Base-by-base conservation (phyloP, 179 eudicot species). In the Heliamphora pulchella region DNA sequence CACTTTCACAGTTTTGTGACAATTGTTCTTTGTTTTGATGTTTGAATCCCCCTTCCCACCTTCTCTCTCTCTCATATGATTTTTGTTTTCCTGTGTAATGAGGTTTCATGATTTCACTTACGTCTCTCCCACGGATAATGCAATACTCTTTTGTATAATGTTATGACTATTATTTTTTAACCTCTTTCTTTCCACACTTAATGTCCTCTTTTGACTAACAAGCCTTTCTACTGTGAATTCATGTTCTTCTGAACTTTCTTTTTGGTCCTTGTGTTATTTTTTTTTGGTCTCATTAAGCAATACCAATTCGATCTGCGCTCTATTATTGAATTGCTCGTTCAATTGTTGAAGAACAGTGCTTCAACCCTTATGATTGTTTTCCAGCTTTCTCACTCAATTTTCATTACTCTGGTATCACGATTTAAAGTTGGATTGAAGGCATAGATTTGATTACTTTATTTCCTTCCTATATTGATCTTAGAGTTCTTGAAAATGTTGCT, bases 321-420 rank as follows among this genome's bases (percentile, higher is more conserved):
- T 31, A 0, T 31, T 31, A 31, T 31, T 31, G 31, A 31, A 31
- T 83, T 94, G 86, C 93, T 97, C 71, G 81, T 94, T 75, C 93
- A 97, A 61, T 86, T 94, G 83, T 86, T 94, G 91, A 94, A 93
- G 91, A 93, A 94, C 89, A 93, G 97, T 79, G 97, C 97, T 50
- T 94, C 98, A 76, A 92, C 93, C 70, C 93, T 93, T 81, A 91
- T 94, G 94, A 91, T 94, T 80, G 92, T 94, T 82, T 94, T 91
- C 88, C 98, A 94, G 92, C 98, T 94, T 77, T 94, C 98, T 20
- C 93, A 97, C 88, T 94, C 98, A 55, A 94, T 94, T 84, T 94
- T 94, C 84, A 90, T 94, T 79, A 94, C 97, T 83, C 87, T 94
- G 81, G 97, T 94, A 15, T 89, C 97, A 82, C 89, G 98, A 85